Evolutionary conservation across 176 grass and related monocot genomes (phyloP), one percentile per base, ranked within the genome.

Genomic region (Zea luxurians): DNA sequence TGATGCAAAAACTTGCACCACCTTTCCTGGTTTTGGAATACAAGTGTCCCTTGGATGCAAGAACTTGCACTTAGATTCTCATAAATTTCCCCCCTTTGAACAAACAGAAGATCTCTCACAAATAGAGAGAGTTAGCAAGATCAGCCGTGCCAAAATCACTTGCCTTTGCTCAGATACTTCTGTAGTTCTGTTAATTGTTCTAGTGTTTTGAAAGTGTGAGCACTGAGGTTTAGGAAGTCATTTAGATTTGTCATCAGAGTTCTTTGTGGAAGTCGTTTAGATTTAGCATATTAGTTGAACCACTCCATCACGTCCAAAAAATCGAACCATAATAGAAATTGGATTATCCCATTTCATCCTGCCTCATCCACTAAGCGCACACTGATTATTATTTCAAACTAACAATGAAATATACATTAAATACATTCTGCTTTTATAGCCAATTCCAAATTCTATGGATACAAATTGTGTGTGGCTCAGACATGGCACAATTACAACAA

Each of bases 181-280:
- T 13, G 13, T 10, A 41, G 8, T 42, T 74, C 50, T 57, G 52
- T 74, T 57, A 38, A 9, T 10, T 57, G 9, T 37, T 18, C 36
- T 18, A 55, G 0, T 7, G 40, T 13, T 68, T 68, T 43, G 64
- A 66, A 40, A 43, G 10, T 66, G 37, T 8, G 13, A 66, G 37
- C 37, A 8, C 64, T 2, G 15, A 11, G 38, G 9, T 43, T 43
- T 67, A 44, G 8, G 16, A 43, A 5, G 64, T 67, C 64, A 67
- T 10, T 65, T 65, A 65, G 62, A 40, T 65, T 65, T 65, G 16
- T 65, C 62, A 40, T 13, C 62, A 65, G 36, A 65, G 12, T 40
- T 38, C 6, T 64, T 40, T 40, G 6, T 6, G 6, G 13, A 65
- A 13, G 36, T 13, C 62, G 40, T 8, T 38, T 8, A 17, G 52